Conservation (phyloP, 805 yeast species). For the Candida fluviatilis region DNA sequence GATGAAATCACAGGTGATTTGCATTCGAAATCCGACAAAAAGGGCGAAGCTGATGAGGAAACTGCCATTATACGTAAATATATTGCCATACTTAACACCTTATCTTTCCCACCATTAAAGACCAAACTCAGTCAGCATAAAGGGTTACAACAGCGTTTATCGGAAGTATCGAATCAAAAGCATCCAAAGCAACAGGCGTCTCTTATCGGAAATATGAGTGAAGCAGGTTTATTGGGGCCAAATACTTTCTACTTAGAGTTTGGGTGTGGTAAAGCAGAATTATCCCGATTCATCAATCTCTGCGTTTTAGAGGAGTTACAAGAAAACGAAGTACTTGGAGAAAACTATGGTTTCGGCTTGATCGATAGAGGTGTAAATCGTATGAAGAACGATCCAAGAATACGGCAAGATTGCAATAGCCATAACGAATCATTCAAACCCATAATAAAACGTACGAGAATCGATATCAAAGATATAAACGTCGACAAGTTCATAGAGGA, state of each 20-base stretch:
- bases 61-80: slow-evolving; percentile 12
- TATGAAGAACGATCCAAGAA: slow-evolving; percentile 72
- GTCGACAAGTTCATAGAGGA: slow-evolving; percentile 42
- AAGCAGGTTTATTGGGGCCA: slow-evolving; percentile 32
- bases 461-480: slow-evolving; percentile 76
- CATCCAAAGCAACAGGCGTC: slow-evolving; percentile 85
- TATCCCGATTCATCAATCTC: slow-evolving; percentile 57
- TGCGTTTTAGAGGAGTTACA: slow-evolving; percentile 25
- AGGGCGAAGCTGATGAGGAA: slow-evolving; percentile 7
- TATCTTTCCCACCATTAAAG: slow-evolving; percentile 15
- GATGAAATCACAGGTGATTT: background rate
- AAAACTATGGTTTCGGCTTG: slow-evolving; percentile 47
- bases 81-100: slow-evolving; percentile 12
- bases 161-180: slow-evolving; percentile 54
- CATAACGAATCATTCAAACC: slow-evolving; percentile 15
- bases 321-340: background rate
- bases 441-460: slow-evolving; percentile 49
- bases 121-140: slow-evolving; percentile 17
- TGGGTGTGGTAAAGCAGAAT: slow-evolving; percentile 90
- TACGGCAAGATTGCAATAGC: slow-evolving; percentile 48
- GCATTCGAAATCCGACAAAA: slow-evolving; percentile 9
- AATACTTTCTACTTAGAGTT: slow-evolving; percentile 57
- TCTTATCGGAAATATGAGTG: slow-evolving; percentile 61
- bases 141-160: slow-evolving; percentile 38
- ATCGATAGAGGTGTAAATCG: slow-evolving; percentile 76